Evolutionary conservation across 1,139 yeast species (phyloP), one percentile per base, ranked within the genome.

Genomic region (Taphrina sp.): DNA sequence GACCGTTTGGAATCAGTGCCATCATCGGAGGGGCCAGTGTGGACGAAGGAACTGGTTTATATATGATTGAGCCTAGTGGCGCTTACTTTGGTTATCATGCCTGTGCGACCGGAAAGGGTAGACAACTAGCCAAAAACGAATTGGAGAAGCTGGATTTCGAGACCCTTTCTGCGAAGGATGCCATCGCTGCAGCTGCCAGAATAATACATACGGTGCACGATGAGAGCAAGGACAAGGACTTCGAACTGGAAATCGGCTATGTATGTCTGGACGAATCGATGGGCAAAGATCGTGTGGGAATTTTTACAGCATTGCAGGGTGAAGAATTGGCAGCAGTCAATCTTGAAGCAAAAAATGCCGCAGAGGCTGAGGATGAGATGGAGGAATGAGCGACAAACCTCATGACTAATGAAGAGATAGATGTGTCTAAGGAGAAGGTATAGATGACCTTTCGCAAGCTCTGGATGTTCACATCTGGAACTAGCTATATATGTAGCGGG

Each of bases 11-110:
- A 52, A 80, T 92, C 57, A 82, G 89, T 53, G 82, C 95, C 14
- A 90, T 94, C 61, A 79, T 94, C 52, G 98, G 96, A 45, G 98
- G 98, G 61, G 82, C 87, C 49, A 97, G 90, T 69, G 41, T 29
- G 5, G 82, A 80, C 41, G 80, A 84, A 61, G 95, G 95, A 7
- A 82, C 95, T 35, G 96, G 90, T 69, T 77, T 94, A 67, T 90
- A 85, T 73, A 90, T 92, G 96, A 78, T 94, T 61, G 99, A 94
- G 70, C 98, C 99, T 62, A 86, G 95, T 70, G 98, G 99, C 60
- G 77, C 89, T 5, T 39, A 29, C 34, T 33, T 63, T 62, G 99
- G 99, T 45, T 94, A 92, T 72, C 78, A 80, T 56, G 98, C 96
- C 58, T 95, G 96, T 49, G 98, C 98, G 33, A 82, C 96, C 3